Base-by-base conservation (phyloP, 257 asterid genomes). In the Primulina huaijiensis region DNA sequence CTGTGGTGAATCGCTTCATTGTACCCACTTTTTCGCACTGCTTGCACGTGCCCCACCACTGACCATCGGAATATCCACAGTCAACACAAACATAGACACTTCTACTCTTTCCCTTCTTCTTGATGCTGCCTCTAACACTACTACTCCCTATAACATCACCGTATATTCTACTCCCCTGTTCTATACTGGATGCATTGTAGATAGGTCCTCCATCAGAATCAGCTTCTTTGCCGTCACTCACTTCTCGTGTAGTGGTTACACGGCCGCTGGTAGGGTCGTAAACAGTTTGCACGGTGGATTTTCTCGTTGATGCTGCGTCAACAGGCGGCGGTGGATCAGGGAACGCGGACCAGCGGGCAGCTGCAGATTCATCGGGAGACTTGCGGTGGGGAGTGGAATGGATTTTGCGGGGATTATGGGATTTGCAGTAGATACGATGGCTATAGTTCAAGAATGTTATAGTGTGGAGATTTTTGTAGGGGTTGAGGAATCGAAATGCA, bases 21-120 rank as follows among this genome's bases (percentile, higher is more conserved):
- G 92, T 89, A 17, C 91, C 96, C 3, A 76, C 80, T 2, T 77
- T 80, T 60, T 76, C 81, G 73, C 99, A 93, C 78, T 84, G 67
- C 80, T 65, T 86, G 78, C 99, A 93, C 64, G 80, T 77, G 66
- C 99, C 99, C 99, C 99, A 93, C 99, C 97, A 89, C 84, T 93
- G 97, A 58, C 96, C 97, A 62, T 81, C 90, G 0, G 92, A 84
- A 66, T 90, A 70, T 56, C 97, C 97, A 75, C 99, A 93, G 25
- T 68, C 72, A 74, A 84, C 84, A 76, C 99, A 93, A 16, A 93
- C 99, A 78, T 80, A 77, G 29, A 82, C 85, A 20, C 78, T 79
- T 84, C 74, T 87, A 50, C 64, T 75, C 84, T 86, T 93, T 73
- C 90, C 95, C 71, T 85, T 87, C 85, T 67, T 83, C 80, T 75